Evolutionary conservation across 2,329 filamentous ascomycete genomes (phyloP).

Genomic region (Zymoseptoria crescenta): DNA sequence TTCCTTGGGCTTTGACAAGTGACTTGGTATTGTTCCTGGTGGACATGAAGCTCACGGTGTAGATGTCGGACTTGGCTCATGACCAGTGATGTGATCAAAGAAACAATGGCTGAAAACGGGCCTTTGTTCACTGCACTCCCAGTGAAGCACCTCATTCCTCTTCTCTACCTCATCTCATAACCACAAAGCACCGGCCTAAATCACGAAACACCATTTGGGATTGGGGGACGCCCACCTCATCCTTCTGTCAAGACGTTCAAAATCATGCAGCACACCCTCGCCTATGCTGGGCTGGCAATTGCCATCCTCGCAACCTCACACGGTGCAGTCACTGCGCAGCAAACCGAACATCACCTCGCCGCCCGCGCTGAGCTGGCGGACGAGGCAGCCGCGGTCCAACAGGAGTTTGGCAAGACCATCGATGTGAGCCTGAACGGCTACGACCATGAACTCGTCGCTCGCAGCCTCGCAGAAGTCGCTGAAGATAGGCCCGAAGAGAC

Average conservation of each 20-base stretch:
- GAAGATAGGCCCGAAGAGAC: neutral
- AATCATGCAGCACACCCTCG: neutral
- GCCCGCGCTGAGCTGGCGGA: constrained; percentile 1
- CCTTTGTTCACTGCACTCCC: neutral
- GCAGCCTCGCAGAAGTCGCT: neutral
- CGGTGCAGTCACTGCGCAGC: neutral
- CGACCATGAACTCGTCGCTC: constrained; percentile 5
- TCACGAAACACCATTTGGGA: neutral
- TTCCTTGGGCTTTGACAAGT: too few relatives aligned
- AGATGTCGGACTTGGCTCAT: neutral
- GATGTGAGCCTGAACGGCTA: constrained; percentile 7
- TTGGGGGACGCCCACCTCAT: neutral
- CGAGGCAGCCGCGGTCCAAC: neutral
- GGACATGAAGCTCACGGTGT: too few relatives aligned
- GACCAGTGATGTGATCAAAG: neutral
- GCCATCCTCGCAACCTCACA: neutral
- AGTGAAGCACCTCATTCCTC: neutral
- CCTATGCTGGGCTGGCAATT: neutral
- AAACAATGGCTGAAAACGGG: constrained; percentile 3
- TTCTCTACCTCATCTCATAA: neutral
- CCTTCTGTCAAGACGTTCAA: neutral
- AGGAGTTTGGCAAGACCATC: constrained; percentile 2
- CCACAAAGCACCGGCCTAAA: neutral
- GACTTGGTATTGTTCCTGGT: too few relatives aligned
- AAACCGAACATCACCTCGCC: neutral